phyloP scores from a whole-genome alignment of 1,284 basidiomycete species.

The Jaminaea rosea region DNA sequence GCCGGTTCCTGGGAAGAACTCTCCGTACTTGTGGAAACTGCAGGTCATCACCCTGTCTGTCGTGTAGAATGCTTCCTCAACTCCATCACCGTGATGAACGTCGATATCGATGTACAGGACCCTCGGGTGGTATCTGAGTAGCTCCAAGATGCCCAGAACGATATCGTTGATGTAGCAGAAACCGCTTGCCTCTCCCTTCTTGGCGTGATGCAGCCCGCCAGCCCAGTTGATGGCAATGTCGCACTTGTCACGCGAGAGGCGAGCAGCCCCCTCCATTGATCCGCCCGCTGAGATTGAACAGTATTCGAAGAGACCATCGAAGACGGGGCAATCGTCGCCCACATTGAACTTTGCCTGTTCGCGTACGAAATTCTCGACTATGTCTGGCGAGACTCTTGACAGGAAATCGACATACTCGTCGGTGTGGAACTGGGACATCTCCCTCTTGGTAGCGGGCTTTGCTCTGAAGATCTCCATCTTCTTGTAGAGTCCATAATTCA shows the following conservation, averaged over 20 bases:
- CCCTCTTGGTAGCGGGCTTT: constrained; percentile 96
- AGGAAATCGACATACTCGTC: constrained; percentile 90
- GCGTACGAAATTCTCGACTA: constrained; percentile 76
- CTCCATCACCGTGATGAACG: constrained; percentile 96
- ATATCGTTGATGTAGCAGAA: constrained; percentile 99
- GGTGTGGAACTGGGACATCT: constrained; percentile 91
- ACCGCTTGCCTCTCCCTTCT: constrained; percentile 95
- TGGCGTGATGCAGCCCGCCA: constrained; percentile 92
- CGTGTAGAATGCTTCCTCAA: constrained; percentile 98
- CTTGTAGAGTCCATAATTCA: constrained; percentile 80
- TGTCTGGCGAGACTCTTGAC: constrained; percentile 70
- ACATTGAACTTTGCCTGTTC: constrained; percentile 95
- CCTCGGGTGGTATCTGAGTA: constrained; percentile 83
- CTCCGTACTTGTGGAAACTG: constrained; percentile 98
- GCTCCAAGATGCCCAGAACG: constrained; percentile 89
- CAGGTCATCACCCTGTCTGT: constrained; percentile 98
- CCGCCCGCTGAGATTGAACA: constrained; percentile 97
- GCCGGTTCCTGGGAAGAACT: constrained; percentile 98
- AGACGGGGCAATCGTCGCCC: constrained; percentile 94
- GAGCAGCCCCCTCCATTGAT: constrained; percentile 97
- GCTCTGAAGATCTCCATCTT: constrained; percentile 58
- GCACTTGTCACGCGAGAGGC: constrained; percentile 90
- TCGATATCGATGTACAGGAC: constrained; percentile 99
- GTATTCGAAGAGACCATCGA: constrained; percentile 95
- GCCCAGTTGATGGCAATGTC: constrained; percentile 99